phyloP scores from a whole-genome alignment of 2,329 filamentous ascomycete species.

The Seiridium cupressi region DNA sequence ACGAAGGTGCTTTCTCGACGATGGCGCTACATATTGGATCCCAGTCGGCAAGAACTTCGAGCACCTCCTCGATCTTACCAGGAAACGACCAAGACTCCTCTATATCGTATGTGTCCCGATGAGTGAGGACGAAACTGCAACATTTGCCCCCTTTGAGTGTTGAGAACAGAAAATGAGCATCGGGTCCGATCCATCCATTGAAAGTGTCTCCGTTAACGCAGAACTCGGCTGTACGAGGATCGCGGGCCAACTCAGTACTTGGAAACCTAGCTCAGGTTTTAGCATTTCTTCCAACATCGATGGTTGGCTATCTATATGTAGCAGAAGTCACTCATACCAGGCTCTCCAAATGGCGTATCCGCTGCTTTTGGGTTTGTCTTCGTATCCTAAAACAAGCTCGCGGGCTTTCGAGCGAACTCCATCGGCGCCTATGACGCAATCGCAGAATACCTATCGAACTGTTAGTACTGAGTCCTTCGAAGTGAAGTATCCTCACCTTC shows the following conservation, averaged over 20 bases:
- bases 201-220: slow-evolving; percentile 57
- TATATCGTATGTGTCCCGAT: slow-evolving; percentile 52
- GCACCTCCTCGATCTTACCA: slow-evolving; percentile 49
- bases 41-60: slow-evolving; percentile 50
- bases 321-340: slow-evolving; percentile 36
- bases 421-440: slow-evolving; percentile 54
- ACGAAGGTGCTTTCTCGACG: slow-evolving; percentile 42
- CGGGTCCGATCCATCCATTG: slow-evolving; percentile 57
- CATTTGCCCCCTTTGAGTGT: slow-evolving; percentile 55
- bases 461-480: slow-evolving; percentile 9
- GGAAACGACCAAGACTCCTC: slow-evolving; percentile 55
- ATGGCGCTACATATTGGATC: slow-evolving; percentile 46
- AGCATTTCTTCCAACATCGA: not conserved
- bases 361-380: slow-evolving; percentile 48
- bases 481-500: slow-evolving; percentile 22
- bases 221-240: slow-evolving; percentile 51
- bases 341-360: slow-evolving; percentile 53
- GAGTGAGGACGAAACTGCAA: slow-evolving; percentile 59
- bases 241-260: slow-evolving; percentile 49
- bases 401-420: slow-evolving; percentile 53
- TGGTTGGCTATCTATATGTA: not conserved
- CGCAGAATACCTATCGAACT: slow-evolving; percentile 34
- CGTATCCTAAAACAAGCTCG: slow-evolving; percentile 48
- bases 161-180: slow-evolving; percentile 56
- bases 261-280: slow-evolving; percentile 33